A percentile compares a stretch with the other conserved stretches of the same genome.
phyloP scores from a whole-genome alignment of 2,329 filamentous ascomycete species.

The Colletotrichum liriopes region DNA sequence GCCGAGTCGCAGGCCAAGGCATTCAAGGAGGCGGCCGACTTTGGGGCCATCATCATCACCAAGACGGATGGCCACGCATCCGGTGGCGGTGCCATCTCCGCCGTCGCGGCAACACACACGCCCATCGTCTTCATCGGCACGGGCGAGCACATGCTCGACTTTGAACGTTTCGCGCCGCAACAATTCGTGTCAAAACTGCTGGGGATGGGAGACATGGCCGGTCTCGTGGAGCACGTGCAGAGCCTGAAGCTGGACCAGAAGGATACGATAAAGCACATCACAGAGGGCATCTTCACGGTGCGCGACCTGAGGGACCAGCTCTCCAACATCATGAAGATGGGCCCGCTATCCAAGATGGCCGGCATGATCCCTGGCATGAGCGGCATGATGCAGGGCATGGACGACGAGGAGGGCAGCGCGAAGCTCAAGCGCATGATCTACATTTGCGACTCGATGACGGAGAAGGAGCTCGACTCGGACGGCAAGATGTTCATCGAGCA shows the following conservation, averaged over 20 bases:
- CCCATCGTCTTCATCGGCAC: constrained; percentile 99
- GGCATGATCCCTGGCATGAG: constrained; percentile 98
- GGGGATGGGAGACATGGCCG: constrained; percentile 97
- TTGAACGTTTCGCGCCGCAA: constrained; percentile 93
- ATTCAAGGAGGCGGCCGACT: constrained; percentile 97
- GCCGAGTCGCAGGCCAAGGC: constrained; percentile 95
- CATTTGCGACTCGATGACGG: constrained; percentile 98
- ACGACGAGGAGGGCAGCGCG: constrained; percentile 93
- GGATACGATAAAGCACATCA: constrained; percentile 99
- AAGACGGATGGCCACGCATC: constrained; percentile 98
- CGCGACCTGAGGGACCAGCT: constrained; percentile 96
- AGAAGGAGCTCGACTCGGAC: constrained; percentile 94
- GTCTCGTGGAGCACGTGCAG: constrained; percentile 96
- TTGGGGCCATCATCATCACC: constrained; percentile 98
- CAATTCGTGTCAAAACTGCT: constrained; percentile 95
- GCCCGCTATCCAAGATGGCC: constrained; percentile 95
- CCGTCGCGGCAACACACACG: constrained; percentile 95
- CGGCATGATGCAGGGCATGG: constrained; percentile 94
- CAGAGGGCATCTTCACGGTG: constrained; percentile 95
- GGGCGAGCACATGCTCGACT: constrained; percentile 95
- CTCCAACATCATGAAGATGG: constrained; percentile 99
- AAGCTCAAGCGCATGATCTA: constrained; percentile 99
- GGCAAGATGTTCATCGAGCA: constrained; percentile 95
- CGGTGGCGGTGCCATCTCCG: constrained; percentile 96
- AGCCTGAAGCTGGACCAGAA: constrained; percentile 96